These are phyloP conservation scores for Diplodia corticola DNA, from an alignment of 2,329 filamentous ascomycete species.

Conservation along the genomic window DNA sequence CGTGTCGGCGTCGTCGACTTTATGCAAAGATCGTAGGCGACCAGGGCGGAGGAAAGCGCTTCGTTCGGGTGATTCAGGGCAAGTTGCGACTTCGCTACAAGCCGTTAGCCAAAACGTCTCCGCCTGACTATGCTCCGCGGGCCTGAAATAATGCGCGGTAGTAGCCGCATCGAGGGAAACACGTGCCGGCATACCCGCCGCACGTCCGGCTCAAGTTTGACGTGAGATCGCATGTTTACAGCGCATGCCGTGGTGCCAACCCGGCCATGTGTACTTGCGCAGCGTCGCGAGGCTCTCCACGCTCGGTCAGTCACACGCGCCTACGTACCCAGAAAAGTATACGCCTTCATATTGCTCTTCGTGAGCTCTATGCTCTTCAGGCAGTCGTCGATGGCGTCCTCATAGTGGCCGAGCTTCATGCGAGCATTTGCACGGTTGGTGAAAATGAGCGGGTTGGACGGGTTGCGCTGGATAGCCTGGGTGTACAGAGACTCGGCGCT, in stretches of 20 bases:
- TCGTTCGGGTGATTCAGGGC: conserved; percentile 69
- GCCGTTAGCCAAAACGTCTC: conserved; percentile 1
- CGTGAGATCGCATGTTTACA: background rate
- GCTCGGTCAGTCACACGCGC: conserved; percentile 21
- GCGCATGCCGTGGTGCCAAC: background rate
- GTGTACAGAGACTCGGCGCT: conserved; percentile 70
- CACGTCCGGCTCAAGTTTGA: background rate
- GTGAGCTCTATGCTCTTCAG: conserved; percentile 69
- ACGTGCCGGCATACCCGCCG: background rate
- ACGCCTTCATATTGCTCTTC: conserved; percentile 72
- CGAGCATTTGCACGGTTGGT: conserved; percentile 87
- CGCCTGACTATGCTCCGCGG: background rate
- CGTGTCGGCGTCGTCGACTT: conserved; percentile 58
- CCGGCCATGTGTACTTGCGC: background rate
- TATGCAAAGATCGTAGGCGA: conserved; percentile 71
- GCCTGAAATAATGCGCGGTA: background rate
- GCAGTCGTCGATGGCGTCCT: conserved; percentile 76
- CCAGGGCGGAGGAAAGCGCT: conserved; percentile 68
- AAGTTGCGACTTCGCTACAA: conserved; percentile 73
- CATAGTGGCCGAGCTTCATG: conserved; percentile 71
- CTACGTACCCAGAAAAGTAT: conserved; percentile 65
- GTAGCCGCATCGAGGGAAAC: background rate
- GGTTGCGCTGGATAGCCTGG: conserved; percentile 77
- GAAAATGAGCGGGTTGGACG: conserved; percentile 75
- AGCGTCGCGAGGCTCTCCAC: background rate